Percentiles rank a stretch among this genome's conserved stretches.
Conservation (phyloP, 169 alveolate species). For the Plasmodium falciparum region DNA sequence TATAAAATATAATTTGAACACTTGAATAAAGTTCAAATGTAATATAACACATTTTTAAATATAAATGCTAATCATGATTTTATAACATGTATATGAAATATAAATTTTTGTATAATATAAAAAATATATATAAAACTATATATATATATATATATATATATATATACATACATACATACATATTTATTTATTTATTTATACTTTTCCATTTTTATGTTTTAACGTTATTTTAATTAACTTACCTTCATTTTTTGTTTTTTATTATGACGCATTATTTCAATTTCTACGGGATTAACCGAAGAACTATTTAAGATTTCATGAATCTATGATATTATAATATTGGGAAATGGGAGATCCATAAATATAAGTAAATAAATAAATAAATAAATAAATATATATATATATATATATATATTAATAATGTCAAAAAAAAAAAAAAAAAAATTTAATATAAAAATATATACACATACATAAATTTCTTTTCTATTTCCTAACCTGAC, state of each 20-base stretch:
- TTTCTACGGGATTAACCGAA: slow-evolving; percentile 11
- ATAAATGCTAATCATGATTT: too few species aligned
- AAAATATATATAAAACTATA: too few species aligned
- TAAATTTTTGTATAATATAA: too few species aligned
- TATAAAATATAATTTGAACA: too few species aligned
- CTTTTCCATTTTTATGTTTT: too few species aligned
- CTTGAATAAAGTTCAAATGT: too few species aligned
- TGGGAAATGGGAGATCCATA: slow-evolving; percentile 8
- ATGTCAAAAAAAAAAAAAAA: neutral
- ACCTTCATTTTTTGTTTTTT: slow-evolving; percentile 50
- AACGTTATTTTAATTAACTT: neutral
- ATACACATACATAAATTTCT: neutral
- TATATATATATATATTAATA: neutral
- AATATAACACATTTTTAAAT: too few species aligned
- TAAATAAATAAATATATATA: neutral
- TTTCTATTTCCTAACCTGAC: slow-evolving; percentile 31
- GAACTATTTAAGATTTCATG: slow-evolving; percentile 71
- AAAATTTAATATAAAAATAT: neutral
- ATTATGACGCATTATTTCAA: slow-evolving; percentile 40
- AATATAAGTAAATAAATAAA: neutral
- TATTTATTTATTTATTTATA: too few species aligned
- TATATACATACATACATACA: too few species aligned
- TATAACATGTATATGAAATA: too few species aligned
- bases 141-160: too few species aligned
- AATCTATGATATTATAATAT: slow-evolving; percentile 24